phyloP scores from a whole-genome alignment of 129 eudicot genomes.

The Artemisia tridentata region DNA sequence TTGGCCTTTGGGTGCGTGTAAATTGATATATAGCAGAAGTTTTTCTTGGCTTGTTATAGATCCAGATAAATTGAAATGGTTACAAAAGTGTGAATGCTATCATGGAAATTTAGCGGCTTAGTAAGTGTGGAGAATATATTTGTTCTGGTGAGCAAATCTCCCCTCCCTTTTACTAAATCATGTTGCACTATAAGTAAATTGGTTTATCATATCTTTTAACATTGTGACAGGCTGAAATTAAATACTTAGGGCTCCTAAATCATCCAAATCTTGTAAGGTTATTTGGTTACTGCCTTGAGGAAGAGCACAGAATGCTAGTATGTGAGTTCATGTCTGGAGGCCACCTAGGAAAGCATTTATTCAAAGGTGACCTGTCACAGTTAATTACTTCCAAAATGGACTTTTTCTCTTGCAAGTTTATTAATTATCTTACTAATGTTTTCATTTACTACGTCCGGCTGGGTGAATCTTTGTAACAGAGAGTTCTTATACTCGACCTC shows the following conservation, averaged over 20 bases:
- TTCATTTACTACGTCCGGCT: not conserved
- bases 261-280: constrained; percentile 18
- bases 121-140: too few relatives aligned
- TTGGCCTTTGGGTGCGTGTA: too few relatives aligned
- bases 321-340: constrained; percentile 18
- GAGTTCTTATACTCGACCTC: not conserved
- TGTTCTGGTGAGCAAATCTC: too few relatives aligned
- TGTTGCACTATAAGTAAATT: not conserved
- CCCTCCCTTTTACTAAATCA: too few relatives aligned
- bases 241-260: not conserved
- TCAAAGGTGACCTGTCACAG: not conserved
- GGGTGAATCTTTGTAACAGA: constrained; percentile 1
- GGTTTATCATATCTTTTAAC: not conserved
- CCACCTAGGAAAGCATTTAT: constrained; percentile 1
- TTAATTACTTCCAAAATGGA: not conserved
- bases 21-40: too few relatives aligned
- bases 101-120: too few relatives aligned
- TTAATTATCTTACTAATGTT: not conserved
- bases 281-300: constrained; percentile 11
- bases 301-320: not conserved
- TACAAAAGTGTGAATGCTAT: too few relatives aligned
- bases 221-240: not conserved
- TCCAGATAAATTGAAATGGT: too few relatives aligned
- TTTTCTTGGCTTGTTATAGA: too few relatives aligned
- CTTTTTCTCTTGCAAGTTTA: not conserved